Conservation (phyloP, 192 early-diverging fungal species). For the Paraglomus occultum region DNA sequence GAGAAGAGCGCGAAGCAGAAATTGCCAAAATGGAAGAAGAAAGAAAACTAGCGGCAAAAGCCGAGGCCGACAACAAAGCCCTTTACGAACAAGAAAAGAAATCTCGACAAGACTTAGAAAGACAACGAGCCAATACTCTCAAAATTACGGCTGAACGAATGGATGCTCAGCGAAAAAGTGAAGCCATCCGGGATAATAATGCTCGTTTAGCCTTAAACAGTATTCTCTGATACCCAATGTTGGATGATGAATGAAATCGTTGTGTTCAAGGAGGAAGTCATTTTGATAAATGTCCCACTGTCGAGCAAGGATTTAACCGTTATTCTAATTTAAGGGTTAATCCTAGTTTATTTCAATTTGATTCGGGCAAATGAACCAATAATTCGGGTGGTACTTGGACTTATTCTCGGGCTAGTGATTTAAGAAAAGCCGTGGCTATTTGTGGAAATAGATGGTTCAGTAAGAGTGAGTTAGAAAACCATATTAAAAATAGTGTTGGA, state of each 20-base stretch:
- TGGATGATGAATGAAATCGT: no score
- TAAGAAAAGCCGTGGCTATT: conserved; percentile 7
- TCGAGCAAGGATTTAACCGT: conserved; percentile 13
- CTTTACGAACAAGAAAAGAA: not conserved
- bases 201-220: no score
- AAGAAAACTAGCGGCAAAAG: not conserved
- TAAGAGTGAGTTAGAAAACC: not conserved
- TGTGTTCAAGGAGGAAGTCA: no score
- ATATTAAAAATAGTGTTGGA: not conserved
- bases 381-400: not conserved
- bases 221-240: no score
- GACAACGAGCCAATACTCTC: not conserved
- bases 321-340: conserved; percentile 8
- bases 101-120: not conserved
- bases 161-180: not conserved
- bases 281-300: not conserved
- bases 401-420: not conserved
- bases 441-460: not conserved
- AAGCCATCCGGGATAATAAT: no score
- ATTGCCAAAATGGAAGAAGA: conserved; percentile 3
- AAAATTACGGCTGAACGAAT: not conserved
- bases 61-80: no score
- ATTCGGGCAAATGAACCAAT: conserved; percentile 4
- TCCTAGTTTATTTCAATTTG: conserved; percentile 4
- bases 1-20: not conserved